Evolutionary conservation across 75 land plant genomes (phyloP).

Genomic region (Pinus tabuliformis): DNA sequence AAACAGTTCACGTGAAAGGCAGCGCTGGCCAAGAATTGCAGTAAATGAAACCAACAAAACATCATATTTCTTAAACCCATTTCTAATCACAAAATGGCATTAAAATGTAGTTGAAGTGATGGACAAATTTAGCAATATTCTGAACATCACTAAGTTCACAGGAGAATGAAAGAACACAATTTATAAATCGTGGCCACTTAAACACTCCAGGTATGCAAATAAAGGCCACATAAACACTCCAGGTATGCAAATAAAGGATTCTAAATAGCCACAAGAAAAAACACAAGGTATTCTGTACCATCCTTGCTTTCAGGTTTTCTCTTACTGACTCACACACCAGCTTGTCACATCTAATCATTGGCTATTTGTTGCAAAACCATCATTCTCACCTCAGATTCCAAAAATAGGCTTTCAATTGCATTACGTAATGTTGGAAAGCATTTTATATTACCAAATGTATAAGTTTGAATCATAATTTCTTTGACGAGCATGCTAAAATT

Average conservation of each 20-base stretch:
- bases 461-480: neutral
- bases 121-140: too few species aligned
- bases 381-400: neutral
- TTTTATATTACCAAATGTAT: neutral
- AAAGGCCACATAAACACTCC: too few species aligned
- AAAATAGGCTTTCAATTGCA: neutral
- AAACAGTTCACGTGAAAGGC: neutral
- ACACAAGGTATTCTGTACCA: neutral
- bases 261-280: too few species aligned
- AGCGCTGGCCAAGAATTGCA: neutral
- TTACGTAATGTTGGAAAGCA: neutral
- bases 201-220: too few species aligned
- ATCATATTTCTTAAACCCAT: too few species aligned
- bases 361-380: neutral
- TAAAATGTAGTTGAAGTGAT: too few species aligned
- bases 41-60: too few species aligned
- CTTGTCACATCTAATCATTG: neutral
- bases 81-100: too few species aligned
- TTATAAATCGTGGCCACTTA: too few species aligned
- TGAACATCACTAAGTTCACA: too few species aligned
- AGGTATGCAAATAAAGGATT: neutral
- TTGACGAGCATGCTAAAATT: neutral
- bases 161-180: too few species aligned
- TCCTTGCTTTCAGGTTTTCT: neutral
- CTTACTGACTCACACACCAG: neutral